These are phyloP conservation scores for Pseudevernia furfuracea DNA, from an alignment of 495 filamentous ascomycete genomes.

Conservation along the genomic window DNA sequence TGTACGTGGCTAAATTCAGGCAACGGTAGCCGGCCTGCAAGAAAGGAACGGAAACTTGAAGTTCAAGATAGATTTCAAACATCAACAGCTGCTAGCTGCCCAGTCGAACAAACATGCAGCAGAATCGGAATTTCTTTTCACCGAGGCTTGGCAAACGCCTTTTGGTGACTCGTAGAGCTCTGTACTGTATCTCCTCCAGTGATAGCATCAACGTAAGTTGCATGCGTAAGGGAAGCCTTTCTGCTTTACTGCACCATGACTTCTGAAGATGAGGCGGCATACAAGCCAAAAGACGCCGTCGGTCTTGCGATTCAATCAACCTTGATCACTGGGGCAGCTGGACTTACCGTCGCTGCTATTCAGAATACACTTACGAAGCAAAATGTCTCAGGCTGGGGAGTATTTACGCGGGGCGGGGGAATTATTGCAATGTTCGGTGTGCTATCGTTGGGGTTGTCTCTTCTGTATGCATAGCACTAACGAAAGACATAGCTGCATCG, in stretches of 20 bases:
- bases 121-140: background rate
- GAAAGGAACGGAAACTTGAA: background rate
- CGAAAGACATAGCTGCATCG: slow-evolving; percentile 57
- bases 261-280: slow-evolving; percentile 44
- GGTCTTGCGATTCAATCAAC: slow-evolving; percentile 54
- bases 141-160: background rate
- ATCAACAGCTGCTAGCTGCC: background rate
- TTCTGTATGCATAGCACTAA: slow-evolving; percentile 9
- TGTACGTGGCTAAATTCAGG: background rate
- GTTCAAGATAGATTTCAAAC: background rate
- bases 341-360: slow-evolving; percentile 64
- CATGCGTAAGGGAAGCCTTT: slow-evolving; percentile 23
- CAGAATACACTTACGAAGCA: slow-evolving; percentile 76
- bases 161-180: background rate
- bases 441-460: background rate
- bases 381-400: slow-evolving; percentile 67
- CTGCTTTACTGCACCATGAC: slow-evolving; percentile 40
- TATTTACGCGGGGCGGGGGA: slow-evolving; percentile 64
- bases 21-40: background rate
- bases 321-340: slow-evolving; percentile 56
- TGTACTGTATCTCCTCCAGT: background rate
- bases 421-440: slow-evolving; percentile 61
- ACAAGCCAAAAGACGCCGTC: slow-evolving; percentile 76
- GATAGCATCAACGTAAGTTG: background rate
- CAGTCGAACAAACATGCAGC: background rate